Evolutionary conservation across 2,329 filamentous ascomycete genomes (phyloP).

Genomic region (Cercospora zeina): DNA sequence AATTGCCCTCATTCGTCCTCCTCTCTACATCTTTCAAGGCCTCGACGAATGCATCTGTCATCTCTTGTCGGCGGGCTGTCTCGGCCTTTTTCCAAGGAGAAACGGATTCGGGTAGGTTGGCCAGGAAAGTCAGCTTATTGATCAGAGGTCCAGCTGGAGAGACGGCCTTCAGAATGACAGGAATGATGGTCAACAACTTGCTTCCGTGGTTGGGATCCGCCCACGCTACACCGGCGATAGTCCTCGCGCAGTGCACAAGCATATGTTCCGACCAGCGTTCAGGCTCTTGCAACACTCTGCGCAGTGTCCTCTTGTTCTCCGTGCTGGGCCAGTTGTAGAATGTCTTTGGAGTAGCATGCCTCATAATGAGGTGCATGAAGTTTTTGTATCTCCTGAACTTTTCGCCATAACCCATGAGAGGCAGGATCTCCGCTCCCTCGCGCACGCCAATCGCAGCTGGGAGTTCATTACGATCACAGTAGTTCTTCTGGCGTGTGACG

Average conservation of each 20-base stretch:
- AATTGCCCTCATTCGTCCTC: slow-evolving; percentile 31
- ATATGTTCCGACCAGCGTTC: slow-evolving; percentile 41
- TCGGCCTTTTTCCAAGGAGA: slow-evolving; percentile 39
- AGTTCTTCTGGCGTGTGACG: slow-evolving; percentile 37
- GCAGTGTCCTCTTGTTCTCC: slow-evolving; percentile 41
- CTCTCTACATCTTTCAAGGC: slow-evolving; percentile 37
- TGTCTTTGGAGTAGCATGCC: slow-evolving; percentile 34
- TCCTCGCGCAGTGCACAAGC: slow-evolving; percentile 40
- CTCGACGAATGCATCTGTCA: slow-evolving; percentile 40
- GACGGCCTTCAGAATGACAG: slow-evolving; percentile 39
- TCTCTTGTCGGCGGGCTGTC: slow-evolving; percentile 34
- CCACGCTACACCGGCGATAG: slow-evolving; percentile 39
- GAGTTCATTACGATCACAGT: slow-evolving; percentile 42
- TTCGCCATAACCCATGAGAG: slow-evolving; percentile 40
- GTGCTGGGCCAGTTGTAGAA: slow-evolving; percentile 39
- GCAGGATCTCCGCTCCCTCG: slow-evolving; percentile 39
- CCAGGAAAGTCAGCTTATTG: slow-evolving; percentile 40
- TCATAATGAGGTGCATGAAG: slow-evolving; percentile 42
- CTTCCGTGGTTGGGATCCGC: slow-evolving; percentile 39
- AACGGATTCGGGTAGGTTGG: slow-evolving; percentile 36
- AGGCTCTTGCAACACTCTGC: slow-evolving; percentile 37
- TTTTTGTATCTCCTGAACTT: slow-evolving; percentile 39
- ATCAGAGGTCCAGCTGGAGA: slow-evolving; percentile 40
- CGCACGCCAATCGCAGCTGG: slow-evolving; percentile 38
- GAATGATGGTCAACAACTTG: slow-evolving; percentile 40